Conservation (phyloP, 2,329 filamentous ascomycete genomes). For the Beauveria australis region DNA sequence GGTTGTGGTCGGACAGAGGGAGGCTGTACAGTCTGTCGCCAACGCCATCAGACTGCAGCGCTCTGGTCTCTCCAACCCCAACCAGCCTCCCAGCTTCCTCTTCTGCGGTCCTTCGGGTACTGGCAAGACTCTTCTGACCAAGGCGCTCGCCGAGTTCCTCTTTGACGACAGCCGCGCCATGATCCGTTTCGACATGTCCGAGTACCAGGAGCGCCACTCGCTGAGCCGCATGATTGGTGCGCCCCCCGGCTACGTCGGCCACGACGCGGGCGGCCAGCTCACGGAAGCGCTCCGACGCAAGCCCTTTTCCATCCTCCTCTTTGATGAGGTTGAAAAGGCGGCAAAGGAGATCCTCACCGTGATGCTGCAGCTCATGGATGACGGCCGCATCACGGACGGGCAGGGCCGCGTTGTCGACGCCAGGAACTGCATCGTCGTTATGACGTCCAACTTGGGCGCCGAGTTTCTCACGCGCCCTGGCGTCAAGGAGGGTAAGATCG, state of each 20-base stretch:
- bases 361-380: slow-evolving; percentile 98
- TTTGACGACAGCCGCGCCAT: slow-evolving; percentile 96
- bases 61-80: slow-evolving; percentile 89
- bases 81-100: slow-evolving; percentile 94
- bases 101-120: slow-evolving; percentile 98
- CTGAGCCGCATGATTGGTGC: slow-evolving; percentile 97
- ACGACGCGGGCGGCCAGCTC: slow-evolving; percentile 90
- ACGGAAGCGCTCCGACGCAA: slow-evolving; percentile 90
- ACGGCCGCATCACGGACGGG: slow-evolving; percentile 95
- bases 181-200: slow-evolving; percentile 99
- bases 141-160: slow-evolving; percentile 92
- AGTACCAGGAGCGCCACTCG: slow-evolving; percentile 95
- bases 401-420: slow-evolving; percentile 93
- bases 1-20: slow-evolving; percentile 85
- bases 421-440: slow-evolving; percentile 97
- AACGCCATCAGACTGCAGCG: slow-evolving; percentile 94
- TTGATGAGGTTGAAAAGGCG: slow-evolving; percentile 97
- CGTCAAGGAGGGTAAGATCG: slow-evolving; percentile 73
- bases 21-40: slow-evolving; percentile 86
- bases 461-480: slow-evolving; percentile 82
- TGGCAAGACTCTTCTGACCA: slow-evolving; percentile 94
- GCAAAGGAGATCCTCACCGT: slow-evolving; percentile 97
- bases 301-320: slow-evolving; percentile 95
- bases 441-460: slow-evolving; percentile 96
- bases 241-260: slow-evolving; percentile 92